These are phyloP conservation scores for Globisporangium takayamanum DNA, from an alignment of 352 stramenopile genomes.

Conservation along the genomic window DNA sequence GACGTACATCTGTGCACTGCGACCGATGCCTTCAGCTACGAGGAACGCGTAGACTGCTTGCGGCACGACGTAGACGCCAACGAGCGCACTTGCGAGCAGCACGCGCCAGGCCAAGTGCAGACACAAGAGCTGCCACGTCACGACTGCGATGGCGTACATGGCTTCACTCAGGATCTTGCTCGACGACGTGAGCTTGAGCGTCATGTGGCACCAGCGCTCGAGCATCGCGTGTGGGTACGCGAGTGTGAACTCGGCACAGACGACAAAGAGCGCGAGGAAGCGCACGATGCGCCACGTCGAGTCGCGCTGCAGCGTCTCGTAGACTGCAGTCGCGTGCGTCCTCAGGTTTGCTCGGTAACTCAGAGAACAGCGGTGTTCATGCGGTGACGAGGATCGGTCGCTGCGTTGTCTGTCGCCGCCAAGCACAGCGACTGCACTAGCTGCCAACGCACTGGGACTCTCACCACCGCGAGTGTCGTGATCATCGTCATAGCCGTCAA, in stretches of 20 bases:
- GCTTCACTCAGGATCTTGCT: slow-evolving; percentile 42
- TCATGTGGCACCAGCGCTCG: slow-evolving; percentile 33
- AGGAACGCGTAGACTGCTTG: slow-evolving; percentile 33
- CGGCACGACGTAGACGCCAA: slow-evolving; percentile 30
- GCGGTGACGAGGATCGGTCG: neutral
- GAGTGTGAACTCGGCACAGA: slow-evolving; percentile 54
- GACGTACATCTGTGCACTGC: slow-evolving; percentile 28
- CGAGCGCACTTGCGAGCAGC: slow-evolving; percentile 19
- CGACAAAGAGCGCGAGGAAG: slow-evolving; percentile 56
- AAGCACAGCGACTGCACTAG: no score
- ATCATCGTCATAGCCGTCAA: no score
- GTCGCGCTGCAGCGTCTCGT: slow-evolving; percentile 21
- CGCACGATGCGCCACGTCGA: slow-evolving; percentile 39
- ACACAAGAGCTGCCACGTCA: slow-evolving; percentile 39
- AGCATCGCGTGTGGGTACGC: slow-evolving; percentile 39
- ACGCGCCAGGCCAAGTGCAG: slow-evolving; percentile 43
- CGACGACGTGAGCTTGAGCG: slow-evolving; percentile 29
- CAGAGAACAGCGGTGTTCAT: neutral
- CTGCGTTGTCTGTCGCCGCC: neutral
- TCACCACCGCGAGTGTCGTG: no score
- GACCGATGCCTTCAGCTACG: slow-evolving; percentile 18
- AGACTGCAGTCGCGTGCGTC: slow-evolving; percentile 19
- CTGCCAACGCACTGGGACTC: no score
- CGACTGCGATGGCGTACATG: slow-evolving; percentile 32
- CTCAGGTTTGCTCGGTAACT: neutral